Evolutionary conservation across 306 rosid genomes (phyloP).

Genomic region (Castanospermum australe): DNA sequence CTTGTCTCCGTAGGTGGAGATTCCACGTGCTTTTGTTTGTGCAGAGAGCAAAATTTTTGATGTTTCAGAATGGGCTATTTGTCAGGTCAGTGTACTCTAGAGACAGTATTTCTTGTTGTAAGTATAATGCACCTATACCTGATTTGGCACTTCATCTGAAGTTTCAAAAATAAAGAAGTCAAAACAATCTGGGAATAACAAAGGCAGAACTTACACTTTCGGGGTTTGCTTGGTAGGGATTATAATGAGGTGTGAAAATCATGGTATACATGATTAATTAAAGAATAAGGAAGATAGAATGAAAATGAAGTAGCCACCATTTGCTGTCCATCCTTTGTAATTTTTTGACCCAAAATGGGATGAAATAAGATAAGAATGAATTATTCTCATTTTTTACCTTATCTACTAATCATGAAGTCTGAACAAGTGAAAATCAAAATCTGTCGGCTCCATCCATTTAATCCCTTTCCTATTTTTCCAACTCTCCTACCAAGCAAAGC

Average conservation of each 20-base stretch:
- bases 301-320: background rate
- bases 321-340: background rate
- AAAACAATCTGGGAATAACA: background rate
- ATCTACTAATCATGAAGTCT: background rate
- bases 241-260: background rate
- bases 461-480: background rate
- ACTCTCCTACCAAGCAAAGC: background rate
- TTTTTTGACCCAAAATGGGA: background rate
- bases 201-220: conserved; percentile 4
- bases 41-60: conserved; percentile 98
- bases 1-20: conserved; percentile 62
- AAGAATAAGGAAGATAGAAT: background rate
- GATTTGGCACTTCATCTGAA: conserved; percentile 12
- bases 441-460: background rate
- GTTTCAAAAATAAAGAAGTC: background rate
- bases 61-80: conserved; percentile 98
- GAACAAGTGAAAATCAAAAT: background rate
- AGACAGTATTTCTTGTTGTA: background rate
- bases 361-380: background rate
- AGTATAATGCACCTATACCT: conserved; percentile 10
- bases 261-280: background rate
- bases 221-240: background rate
- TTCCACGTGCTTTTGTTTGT: conserved; percentile 97
- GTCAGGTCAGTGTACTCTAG: conserved; percentile 72
- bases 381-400: background rate